Base-by-base conservation (phyloP, 2,329 filamentous ascomycete species). In the Xylariaceae sp. region DNA sequence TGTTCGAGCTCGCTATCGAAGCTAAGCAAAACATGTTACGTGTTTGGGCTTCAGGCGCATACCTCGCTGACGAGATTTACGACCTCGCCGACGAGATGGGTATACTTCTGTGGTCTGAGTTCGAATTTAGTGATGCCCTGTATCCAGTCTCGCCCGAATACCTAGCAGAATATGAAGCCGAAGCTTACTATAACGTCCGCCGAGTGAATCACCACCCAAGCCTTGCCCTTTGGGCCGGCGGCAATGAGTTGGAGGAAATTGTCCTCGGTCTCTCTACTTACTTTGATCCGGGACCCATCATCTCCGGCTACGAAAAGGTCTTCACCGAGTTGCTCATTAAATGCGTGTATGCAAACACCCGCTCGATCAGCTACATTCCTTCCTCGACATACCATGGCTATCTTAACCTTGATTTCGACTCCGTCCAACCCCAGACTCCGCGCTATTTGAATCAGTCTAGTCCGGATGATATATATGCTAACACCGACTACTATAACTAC, bases 11-110 rank as follows among this genome's bases (percentile, higher is more conserved):
- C 0, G 79, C 80, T 2, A 73, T 82, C 1, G 75, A 75, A 20
- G 82, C 80, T 2, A 84, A 86, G 55, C 83, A 86, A 64, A 86
- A 86, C 61, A 85, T 86, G 82, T 74, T 86, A 3, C 76, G 83
- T 5, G 78, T 86, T 2, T 86, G 84, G 84, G 76, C 82, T 10
- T 81, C 78, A 16, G 82, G 83, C 2, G 78, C 80, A 1, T 87
- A 86, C 57, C 73, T 77, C 1, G 82, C 81, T 1, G 82, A 86
- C 57, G 85, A 82, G 58, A 81, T 86, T 55, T 86, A 83, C 60
- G 82, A 86, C 51, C 70, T 85, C 8, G 84, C 83, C 1, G 83
- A 87, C 64, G 81, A 84, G 63, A 75, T 76, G 60, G 84, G 84
- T 1, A 75, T 87, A 4, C 69, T 86, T 6, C 72, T 86, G 0